Evolutionary conservation across 1,284 basidiomycete species (phyloP).

Genomic region (Ganoderma sp.): DNA sequence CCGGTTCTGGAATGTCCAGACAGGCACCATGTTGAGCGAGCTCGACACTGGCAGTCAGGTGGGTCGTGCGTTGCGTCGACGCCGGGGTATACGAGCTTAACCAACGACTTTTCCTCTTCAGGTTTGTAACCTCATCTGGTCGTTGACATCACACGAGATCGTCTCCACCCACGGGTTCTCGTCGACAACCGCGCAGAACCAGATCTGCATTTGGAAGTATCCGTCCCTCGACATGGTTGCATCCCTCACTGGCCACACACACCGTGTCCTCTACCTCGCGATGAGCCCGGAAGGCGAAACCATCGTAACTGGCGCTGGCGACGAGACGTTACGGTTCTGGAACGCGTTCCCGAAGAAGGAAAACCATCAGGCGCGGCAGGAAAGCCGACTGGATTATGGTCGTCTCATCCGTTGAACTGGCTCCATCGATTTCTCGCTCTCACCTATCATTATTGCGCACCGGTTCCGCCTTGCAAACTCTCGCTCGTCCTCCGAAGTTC

Average conservation of each 20-base stretch:
- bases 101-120: slow-evolving; percentile 41
- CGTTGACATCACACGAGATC: slow-evolving; percentile 93
- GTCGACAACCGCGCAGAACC: slow-evolving; percentile 92
- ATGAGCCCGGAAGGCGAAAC: slow-evolving; percentile 98
- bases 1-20: slow-evolving; percentile 95
- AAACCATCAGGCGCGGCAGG: slow-evolving; percentile 48
- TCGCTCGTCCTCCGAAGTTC: not conserved
- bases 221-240: slow-evolving; percentile 93
- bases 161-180: slow-evolving; percentile 99
- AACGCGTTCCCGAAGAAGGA: slow-evolving; percentile 85
- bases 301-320: slow-evolving; percentile 97
- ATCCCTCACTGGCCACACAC: slow-evolving; percentile 92
- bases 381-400: slow-evolving; percentile 67
- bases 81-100: not conserved
- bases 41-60: slow-evolving; percentile 95
- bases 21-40: slow-evolving; percentile 84
- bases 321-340: slow-evolving; percentile 98
- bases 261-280: slow-evolving; percentile 93
- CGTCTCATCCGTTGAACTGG: slow-evolving; percentile 59
- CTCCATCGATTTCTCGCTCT: not conserved
- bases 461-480: slow-evolving; percentile 5
- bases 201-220: slow-evolving; percentile 98
- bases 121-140: slow-evolving; percentile 99
- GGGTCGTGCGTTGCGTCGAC: slow-evolving; percentile 36
- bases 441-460: slow-evolving; percentile 12